Base-by-base conservation (phyloP, 2,329 filamentous ascomycete species). In the Pseudopithomyces chartarum region DNA sequence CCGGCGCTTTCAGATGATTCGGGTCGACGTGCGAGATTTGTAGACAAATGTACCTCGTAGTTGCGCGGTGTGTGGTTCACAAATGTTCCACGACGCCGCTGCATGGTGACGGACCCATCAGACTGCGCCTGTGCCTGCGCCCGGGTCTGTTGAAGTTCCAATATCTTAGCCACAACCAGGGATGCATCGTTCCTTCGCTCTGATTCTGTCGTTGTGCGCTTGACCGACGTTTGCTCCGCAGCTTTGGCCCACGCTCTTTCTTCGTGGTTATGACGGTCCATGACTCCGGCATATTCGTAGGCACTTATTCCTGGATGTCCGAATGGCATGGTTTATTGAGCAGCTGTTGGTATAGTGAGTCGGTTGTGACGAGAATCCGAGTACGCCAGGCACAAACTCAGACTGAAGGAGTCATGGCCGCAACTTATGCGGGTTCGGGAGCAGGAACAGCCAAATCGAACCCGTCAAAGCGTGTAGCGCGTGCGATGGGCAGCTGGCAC, bases 1-100 rank as follows among this genome's bases (percentile, higher is more conserved):
- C 65, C 66, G 42, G 62, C 62, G 42, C 65, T 67, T 22, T 66
- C 67, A 20, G 52, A 59, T 3, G 62, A 63, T 56, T 55, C 52
- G 17, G 58, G 59, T 42, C 62, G 64, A 11, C 62, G 57, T 23
- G 68, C 63, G 17, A 62, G 38, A 22, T 49, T 55, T 34, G 59
- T 62, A 22, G 62, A 52, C 7, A 64, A 55, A 13, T 56, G 57
- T 55, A 69, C 58, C 46, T 73, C 72, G 50, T 67, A 69, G 39
- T 58, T 54, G 34, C 70, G 64, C 29, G 72, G 72, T 7, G 70
- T 75, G 51, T 74, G 71, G 48, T 75, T 74, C 38, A 73, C 61
- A 47, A 73, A 74, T n/a, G 58, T 69, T 22, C 66, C 69, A 54
- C 65, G 68, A 12, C 63, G 59, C 55, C 66, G 61, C 57, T 68